Evolutionary conservation across 2,329 filamentous ascomycete genomes (phyloP).

Genomic region (Trichocomaceae sp.): DNA sequence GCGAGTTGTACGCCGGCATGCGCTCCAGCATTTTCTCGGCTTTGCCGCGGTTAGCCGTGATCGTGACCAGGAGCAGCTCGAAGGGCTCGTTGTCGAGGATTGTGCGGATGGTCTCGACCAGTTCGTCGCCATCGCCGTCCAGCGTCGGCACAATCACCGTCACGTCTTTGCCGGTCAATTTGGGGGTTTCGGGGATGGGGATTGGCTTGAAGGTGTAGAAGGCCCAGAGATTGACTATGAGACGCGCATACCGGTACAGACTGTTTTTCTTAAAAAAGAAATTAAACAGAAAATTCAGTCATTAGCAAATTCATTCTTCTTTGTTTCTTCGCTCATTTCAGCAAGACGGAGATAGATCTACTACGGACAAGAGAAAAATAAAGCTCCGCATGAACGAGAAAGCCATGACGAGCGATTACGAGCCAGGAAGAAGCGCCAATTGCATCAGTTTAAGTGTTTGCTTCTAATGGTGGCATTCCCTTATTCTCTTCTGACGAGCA

Average conservation of each 20-base stretch:
- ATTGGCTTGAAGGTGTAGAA: conserved; percentile 85
- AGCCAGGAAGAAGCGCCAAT: too few species aligned
- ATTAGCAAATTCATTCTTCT: too few species aligned
- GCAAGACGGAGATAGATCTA: background rate
- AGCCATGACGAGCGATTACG: conserved; percentile 21
- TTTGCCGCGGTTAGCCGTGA: conserved; percentile 66
- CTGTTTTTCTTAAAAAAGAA: conserved; percentile 39
- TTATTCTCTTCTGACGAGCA: too few species aligned
- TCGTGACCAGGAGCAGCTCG: conserved; percentile 78
- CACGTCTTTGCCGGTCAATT: conserved; percentile 72
- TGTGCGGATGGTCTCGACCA: conserved; percentile 67
- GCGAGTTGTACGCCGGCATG: conserved; percentile 54
- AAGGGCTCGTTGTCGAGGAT: conserved; percentile 51
- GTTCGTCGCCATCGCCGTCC: conserved; percentile 75
- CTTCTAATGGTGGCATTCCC: too few species aligned
- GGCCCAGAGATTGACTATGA: conserved; percentile 76
- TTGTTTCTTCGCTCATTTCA: background rate
- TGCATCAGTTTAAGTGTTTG: too few species aligned
- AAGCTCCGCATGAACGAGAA: conserved; percentile 37
- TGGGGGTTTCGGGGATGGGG: conserved; percentile 73
- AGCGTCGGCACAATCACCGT: conserved; percentile 93
- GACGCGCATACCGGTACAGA: conserved; percentile 78
- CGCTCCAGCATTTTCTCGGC: conserved; percentile 55
- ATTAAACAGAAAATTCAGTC: too few species aligned
- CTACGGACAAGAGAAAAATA: conserved; percentile 37